Conservation (phyloP, 768 basidiomycete species). For the Lactarius sanguifluus region DNA sequence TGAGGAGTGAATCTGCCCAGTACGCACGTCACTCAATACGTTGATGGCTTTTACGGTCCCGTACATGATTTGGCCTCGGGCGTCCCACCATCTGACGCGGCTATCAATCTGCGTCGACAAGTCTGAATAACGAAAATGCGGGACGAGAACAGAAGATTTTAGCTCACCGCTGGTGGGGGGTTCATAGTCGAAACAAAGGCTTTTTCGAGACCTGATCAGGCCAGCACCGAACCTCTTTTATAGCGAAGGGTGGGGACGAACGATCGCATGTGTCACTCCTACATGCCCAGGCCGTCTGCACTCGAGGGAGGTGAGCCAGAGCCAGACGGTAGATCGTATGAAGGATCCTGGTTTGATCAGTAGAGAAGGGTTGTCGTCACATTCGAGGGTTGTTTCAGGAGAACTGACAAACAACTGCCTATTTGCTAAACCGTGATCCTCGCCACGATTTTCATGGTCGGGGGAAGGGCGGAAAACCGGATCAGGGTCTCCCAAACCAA, state of each 20-base stretch:
- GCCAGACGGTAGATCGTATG: constrained; percentile 14
- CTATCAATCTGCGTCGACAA: constrained; percentile 54
- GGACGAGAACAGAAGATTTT: constrained; percentile 1
- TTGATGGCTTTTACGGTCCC: constrained; percentile 58
- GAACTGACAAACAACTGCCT: constrained; percentile 1
- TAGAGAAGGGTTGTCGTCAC: constrained; percentile 23
- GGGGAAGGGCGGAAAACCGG: constrained; percentile 26
- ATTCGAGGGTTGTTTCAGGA: constrained; percentile 18
- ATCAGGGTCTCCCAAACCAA: constrained; percentile 10
- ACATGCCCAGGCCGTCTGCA: constrained; percentile 20
- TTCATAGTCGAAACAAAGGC: constrained; percentile 72
- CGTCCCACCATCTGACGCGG: constrained; percentile 66
- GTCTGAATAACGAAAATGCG: constrained; percentile 25
- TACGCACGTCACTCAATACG: constrained; percentile 56
- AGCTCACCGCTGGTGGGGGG: constrained; percentile 43
- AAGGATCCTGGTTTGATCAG: constrained; percentile 25
- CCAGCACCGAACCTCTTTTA: constrained; percentile 17
- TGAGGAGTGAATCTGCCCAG: constrained; percentile 1
- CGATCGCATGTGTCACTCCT: constrained; percentile 24
- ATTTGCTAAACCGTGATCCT: constrained; percentile 25
- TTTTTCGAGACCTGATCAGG: constrained; percentile 10
- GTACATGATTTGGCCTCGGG: constrained; percentile 53
- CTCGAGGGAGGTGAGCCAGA: constrained; percentile 10
- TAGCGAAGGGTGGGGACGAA: constrained; percentile 3
- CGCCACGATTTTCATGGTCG: constrained; percentile 21